phyloP scores from a whole-genome alignment of 108 stramenopile genomes.

The Licmophora abbreviata region DNA sequence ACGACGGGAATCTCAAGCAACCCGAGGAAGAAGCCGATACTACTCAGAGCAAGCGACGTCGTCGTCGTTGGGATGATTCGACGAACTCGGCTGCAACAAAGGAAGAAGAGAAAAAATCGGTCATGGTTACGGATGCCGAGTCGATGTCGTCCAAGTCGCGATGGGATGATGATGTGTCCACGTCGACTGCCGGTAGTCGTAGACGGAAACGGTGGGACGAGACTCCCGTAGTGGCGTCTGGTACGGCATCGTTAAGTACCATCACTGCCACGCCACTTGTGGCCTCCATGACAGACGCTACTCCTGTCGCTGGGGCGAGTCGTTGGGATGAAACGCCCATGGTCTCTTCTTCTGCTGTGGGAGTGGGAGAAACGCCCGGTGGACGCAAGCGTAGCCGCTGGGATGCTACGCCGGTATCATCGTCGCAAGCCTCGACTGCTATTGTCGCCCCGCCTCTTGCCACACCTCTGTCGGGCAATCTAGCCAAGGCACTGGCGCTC shows the following conservation, averaged over 20 bases:
- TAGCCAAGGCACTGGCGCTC: constrained; percentile 74
- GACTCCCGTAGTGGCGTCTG: constrained; percentile 57
- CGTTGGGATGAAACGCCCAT: constrained; percentile 85
- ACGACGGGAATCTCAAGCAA: constrained; percentile 21
- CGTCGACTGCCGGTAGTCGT: constrained; percentile 17
- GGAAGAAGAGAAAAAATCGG: constrained; percentile 17
- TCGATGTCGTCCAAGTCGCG: constrained; percentile 36
- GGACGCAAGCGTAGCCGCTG: constrained; percentile 49
- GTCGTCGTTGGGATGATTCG: constrained; percentile 3
- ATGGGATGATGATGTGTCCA: constrained; percentile 58
- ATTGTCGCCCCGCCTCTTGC: constrained; percentile 30
- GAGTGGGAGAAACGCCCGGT: constrained; percentile 12
- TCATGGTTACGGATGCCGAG: constrained; percentile 58
- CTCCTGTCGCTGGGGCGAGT: constrained; percentile 29
- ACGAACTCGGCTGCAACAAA: constrained; percentile 4
- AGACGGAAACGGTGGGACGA: constrained; percentile 89
- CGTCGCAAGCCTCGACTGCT: constrained; percentile 16
- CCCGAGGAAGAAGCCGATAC: constrained; percentile 14
- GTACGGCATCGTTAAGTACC: constrained; percentile 19
- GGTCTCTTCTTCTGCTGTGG: constrained; percentile 32
- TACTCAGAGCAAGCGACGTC: constrained; percentile 7
- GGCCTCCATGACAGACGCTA: constrained; percentile 27
- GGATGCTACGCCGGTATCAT: constrained; percentile 71
- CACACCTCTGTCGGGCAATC: constrained; percentile 37
- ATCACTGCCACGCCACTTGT: constrained; percentile 31